phyloP scores from a whole-genome alignment of 2,329 filamentous ascomycete species.

The Gnomoniopsis sp. region DNA sequence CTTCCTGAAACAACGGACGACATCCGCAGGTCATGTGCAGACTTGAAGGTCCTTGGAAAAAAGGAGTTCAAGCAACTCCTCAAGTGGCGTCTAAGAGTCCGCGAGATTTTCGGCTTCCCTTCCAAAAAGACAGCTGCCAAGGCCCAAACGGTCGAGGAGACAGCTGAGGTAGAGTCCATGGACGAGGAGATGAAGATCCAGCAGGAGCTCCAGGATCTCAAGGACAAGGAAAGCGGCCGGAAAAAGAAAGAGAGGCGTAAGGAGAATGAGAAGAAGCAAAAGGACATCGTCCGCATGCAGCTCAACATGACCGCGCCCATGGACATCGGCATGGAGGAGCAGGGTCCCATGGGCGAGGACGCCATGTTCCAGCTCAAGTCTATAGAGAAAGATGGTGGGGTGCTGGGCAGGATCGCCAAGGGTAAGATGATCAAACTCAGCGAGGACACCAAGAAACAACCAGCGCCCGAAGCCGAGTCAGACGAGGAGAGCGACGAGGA shows the following conservation, averaged over 20 bases:
- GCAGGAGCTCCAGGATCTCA: conserved; percentile 78
- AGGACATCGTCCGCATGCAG: conserved; percentile 93
- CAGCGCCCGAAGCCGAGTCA: conserved; percentile 55
- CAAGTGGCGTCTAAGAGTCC: conserved; percentile 83
- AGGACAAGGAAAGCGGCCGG: conserved; percentile 71
- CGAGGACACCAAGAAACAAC: conserved; percentile 54
- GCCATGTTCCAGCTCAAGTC: conserved; percentile 83
- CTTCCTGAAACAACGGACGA: conserved; percentile 84
- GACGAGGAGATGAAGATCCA: conserved; percentile 91
- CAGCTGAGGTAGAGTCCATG: conserved; percentile 83
- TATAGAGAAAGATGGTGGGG: conserved; percentile 68
- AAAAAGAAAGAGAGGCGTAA: conserved; percentile 81
- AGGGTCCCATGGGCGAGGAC: conserved; percentile 72
- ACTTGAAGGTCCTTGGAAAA: conserved; percentile 85
- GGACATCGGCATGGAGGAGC: conserved; percentile 91
- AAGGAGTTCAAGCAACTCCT: conserved; percentile 92
- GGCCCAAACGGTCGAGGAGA: conserved; percentile 59
- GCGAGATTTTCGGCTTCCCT: conserved; percentile 85
- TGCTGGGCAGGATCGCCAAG: conserved; percentile 64
- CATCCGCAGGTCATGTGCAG: conserved; percentile 72
- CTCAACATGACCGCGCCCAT: conserved; percentile 95
- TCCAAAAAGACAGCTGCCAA: conserved; percentile 61
- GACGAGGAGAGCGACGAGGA: conserved; percentile 72
- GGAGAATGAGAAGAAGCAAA: conserved; percentile 92
- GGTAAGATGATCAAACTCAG: conserved; percentile 74